Conservation (phyloP, 768 basidiomycete genomes). For the Pulveroboletus sp. region DNA sequence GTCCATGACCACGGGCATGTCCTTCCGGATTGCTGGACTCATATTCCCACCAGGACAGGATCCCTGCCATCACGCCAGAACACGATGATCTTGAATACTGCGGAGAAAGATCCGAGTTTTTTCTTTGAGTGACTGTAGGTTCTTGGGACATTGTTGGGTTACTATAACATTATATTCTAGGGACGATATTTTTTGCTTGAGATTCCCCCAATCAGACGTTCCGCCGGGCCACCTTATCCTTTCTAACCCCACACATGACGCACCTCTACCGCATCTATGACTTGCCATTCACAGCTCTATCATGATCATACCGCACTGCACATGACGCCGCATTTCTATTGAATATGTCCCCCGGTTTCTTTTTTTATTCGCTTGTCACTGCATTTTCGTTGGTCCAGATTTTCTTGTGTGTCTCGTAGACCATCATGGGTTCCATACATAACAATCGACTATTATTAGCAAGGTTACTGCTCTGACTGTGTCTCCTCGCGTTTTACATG, state of each 20-base stretch:
- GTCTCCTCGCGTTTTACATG: conserved; percentile 14
- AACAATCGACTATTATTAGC: conserved; percentile 23
- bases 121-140: conserved; percentile 26
- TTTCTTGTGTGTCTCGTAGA: conserved; percentile 14
- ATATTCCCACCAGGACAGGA: conserved; percentile 6
- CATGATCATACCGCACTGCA: conserved; percentile 30
- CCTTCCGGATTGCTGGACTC: background rate
- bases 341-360: conserved; percentile 6
- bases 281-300: conserved; percentile 17
- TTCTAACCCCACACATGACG: conserved; percentile 2
- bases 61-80: conserved; percentile 1
- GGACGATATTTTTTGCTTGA: conserved; percentile 31
- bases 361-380: conserved; percentile 1
- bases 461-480: conserved; percentile 14
- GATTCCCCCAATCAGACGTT: conserved; percentile 8
- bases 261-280: conserved; percentile 26
- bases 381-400: background rate
- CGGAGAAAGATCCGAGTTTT: conserved; percentile 9
- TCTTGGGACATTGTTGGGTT: conserved; percentile 36
- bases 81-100: conserved; percentile 21
- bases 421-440: conserved; percentile 6
- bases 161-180: conserved; percentile 36
- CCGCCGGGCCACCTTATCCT: conserved; percentile 14
- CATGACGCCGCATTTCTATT: conserved; percentile 30
- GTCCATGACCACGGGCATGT: conserved; percentile 26